phyloP scores from a whole-genome alignment of 805 yeast genomes.

The Hanseniaspora lachancei region DNA sequence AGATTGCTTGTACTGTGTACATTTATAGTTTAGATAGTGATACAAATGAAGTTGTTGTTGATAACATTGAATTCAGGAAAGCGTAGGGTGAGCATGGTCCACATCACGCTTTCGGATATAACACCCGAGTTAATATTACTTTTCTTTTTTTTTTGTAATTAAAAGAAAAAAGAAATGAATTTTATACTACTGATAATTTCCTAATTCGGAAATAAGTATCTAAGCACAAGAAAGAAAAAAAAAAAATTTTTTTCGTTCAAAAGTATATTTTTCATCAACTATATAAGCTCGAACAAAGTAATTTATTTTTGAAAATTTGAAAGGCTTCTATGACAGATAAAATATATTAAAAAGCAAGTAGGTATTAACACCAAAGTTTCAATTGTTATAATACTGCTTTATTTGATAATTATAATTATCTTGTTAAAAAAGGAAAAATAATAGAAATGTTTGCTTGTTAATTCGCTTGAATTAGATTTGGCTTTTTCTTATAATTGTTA shows the following conservation, averaged over 20 bases:
- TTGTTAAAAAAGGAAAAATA: not conserved
- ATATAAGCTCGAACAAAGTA: not conserved
- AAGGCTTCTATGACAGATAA: no score
- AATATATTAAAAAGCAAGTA: not conserved
- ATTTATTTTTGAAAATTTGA: not conserved
- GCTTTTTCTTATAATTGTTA: not conserved
- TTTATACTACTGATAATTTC: no score
- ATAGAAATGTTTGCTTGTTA: not conserved
- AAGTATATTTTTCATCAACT: not conserved
- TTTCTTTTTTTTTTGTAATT: no score
- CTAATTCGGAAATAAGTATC: no score
- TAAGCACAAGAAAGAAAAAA: not conserved
- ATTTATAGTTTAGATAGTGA: slow-evolving; percentile 54
- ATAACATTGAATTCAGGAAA: slow-evolving; percentile 61
- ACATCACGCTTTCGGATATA: no score
- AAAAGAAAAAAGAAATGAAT: no score
- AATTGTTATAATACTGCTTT: not conserved
- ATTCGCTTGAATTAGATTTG: not conserved
- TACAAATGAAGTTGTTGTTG: slow-evolving; percentile 79
- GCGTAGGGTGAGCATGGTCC: slow-evolving; percentile 20
- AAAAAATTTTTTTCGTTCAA: not conserved
- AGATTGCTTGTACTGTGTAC: slow-evolving; percentile 61
- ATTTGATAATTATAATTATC: not conserved
- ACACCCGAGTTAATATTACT: no score
- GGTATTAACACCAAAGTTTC: not conserved